Base-by-base conservation (phyloP, 2,329 filamentous ascomycete genomes). In the Cryoendolithus antarcticus region DNA sequence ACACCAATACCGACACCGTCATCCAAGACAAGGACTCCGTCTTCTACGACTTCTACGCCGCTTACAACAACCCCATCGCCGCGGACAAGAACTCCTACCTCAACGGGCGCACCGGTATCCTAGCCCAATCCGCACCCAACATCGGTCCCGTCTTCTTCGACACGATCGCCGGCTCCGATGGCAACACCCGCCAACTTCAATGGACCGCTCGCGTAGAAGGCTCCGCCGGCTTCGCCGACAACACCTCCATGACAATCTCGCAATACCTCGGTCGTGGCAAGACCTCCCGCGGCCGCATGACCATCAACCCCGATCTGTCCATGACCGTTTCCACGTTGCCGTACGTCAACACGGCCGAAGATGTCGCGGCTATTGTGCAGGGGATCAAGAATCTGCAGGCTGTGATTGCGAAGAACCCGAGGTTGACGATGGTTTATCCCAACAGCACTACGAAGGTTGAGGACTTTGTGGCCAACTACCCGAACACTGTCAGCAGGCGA, bases 141-240 rank as follows among this genome's bases (percentile, higher is more conserved):
- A 77, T 81, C 39, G 74, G 75, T 0, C 71, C 76, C 12, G 64
- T 77, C 57, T 72, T 70, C 55, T 78, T 70, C 66, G 74, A 79
- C 44, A 69, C 75, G 44, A 70, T 80, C 52, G 57, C 57, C 41
- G 65, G 64, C 15, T 52, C 58, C 6, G 77, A 83, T 48, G 75
- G 75, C 13, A 70, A 76, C 39, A 68, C 71, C 6, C 69, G 77
- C 34, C 73, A 80, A 49, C 62, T 81, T n/a, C 77, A 82, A 53
- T 82, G 74, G 67, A 81, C 77, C 6, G 70, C 75, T 31, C 70
- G 77, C 45, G 75, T 80, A 21, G 76, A 80, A 47, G 71, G 68
- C 13, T 69, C 70, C 30, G 63, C 68, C 34, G 67, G 63, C 38
- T 52, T 57, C 34, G 57, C 54, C 19, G 57, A 60, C 44, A 61